Percentiles rank a stretch among this genome's conserved stretches.
Evolutionary conservation across 768 basidiomycete species (phyloP).

Genomic region (Daedaleopsis nitida): DNA sequence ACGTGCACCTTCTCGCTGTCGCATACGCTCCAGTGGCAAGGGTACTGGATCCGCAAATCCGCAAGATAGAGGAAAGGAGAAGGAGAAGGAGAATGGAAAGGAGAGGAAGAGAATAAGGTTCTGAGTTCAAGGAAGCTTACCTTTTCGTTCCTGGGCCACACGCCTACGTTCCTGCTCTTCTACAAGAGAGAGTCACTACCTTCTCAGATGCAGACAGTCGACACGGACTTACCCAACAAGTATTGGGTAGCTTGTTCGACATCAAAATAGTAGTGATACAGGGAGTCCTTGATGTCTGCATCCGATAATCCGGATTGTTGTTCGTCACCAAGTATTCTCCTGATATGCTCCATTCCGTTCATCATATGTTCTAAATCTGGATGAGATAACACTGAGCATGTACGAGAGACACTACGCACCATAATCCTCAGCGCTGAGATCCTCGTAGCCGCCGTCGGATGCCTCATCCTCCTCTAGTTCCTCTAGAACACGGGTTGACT

Average conservation of each 20-base stretch:
- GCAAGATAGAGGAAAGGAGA: background rate
- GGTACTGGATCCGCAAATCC: slow-evolving; percentile 1
- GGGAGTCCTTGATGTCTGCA: slow-evolving; percentile 67
- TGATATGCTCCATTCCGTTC: slow-evolving; percentile 68
- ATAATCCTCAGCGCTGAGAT: slow-evolving; percentile 81
- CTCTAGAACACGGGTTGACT: slow-evolving; percentile 44
- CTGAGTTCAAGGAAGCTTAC: slow-evolving; percentile 59
- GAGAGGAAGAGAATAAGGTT: slow-evolving; percentile 26
- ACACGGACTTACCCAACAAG: slow-evolving; percentile 61
- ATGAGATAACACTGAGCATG: background rate
- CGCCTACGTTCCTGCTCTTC: slow-evolving; percentile 71
- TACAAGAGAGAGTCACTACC: slow-evolving; percentile 30
- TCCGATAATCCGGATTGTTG: slow-evolving; percentile 71
- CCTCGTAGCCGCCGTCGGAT: slow-evolving; percentile 77
- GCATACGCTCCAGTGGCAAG: slow-evolving; percentile 15
- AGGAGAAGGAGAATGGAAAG: slow-evolving; percentile 1
- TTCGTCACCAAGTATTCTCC: slow-evolving; percentile 66
- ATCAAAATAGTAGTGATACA: slow-evolving; percentile 92
- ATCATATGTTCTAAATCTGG: slow-evolving; percentile 59
- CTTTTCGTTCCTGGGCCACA: slow-evolving; percentile 75
- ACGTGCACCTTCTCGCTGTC: slow-evolving; percentile 32
- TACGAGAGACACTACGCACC: slow-evolving; percentile 55
- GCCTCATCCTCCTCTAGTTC: slow-evolving; percentile 84
- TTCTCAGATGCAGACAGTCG: background rate
- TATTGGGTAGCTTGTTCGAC: slow-evolving; percentile 74